Evolutionary conservation across 306 rosid species (phyloP), one percentile per base, ranked within the genome.

Genomic region (Prunus persica): DNA sequence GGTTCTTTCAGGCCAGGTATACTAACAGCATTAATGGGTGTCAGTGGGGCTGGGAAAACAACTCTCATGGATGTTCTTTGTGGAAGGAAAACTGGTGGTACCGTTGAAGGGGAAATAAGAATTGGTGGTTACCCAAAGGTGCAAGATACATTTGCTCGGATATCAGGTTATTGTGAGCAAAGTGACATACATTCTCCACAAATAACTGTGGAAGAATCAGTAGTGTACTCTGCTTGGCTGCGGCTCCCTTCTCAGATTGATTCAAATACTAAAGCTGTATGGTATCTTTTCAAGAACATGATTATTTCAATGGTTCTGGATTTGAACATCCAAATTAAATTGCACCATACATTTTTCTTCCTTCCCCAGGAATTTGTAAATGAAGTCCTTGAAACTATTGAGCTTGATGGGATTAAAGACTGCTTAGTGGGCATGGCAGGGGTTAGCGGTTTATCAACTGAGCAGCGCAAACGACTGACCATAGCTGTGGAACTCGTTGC

Each of bases 11-110:
- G 92, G 88, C 97, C 97, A 74, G 92, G 92, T 68, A 43, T 89
- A 75, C 92, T 91, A 41, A 91, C 92, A 54, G 94, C 97, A 76
- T 78, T 89, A 51, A 91, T 91, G 97, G 97, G 97, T 62, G 93
- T 91, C 64, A 89, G 97, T 63, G 97, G 93, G 82, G 97, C 97
- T 60, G 97, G 97, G 50, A 91, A 91, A 83, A 91, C 97, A 64
- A 91, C 97, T 74, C 93, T 89, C 64, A 86, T 91, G 92, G 97
- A 91, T 81, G 93, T 91, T 70, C 93, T 91, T 56, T 87, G 90
- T n/a, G 93, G 97, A 67, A 89, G 97, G 82, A 91, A 91, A 87
- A 89, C 89, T 45, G 91, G 89, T 63, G 93, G 97, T 38, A 62
- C 46, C 68, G 81, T 91, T 73, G 91, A 86, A 84, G 93, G 97